phyloP scores from a whole-genome alignment of 2,329 filamentous ascomycete species.

The Trichoderma hamatum region DNA sequence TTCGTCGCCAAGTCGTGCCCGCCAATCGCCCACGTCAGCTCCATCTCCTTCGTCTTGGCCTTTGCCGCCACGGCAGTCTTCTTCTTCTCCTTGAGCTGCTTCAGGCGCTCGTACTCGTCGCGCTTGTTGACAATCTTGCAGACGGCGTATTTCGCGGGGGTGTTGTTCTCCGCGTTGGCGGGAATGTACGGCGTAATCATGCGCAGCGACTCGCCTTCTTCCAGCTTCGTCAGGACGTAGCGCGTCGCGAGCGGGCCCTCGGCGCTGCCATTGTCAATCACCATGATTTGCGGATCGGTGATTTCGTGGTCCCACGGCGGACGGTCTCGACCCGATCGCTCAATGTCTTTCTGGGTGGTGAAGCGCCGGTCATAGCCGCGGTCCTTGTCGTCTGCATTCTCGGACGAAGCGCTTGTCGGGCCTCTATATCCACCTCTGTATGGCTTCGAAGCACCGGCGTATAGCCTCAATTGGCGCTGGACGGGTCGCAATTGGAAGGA shows the following conservation, averaged over 20 bases:
- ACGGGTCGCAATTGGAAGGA: neutral
- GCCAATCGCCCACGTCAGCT: constrained; percentile 87
- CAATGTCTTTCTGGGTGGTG: constrained; percentile 41
- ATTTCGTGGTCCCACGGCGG: constrained; percentile 52
- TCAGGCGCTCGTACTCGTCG: constrained; percentile 49
- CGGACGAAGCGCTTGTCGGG: neutral
- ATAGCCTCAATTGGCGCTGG: constrained; percentile 14
- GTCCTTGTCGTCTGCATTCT: constrained; percentile 31
- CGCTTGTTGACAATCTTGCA: constrained; percentile 71
- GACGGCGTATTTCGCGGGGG: constrained; percentile 52
- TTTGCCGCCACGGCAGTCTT: constrained; percentile 47
- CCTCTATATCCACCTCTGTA: constrained; percentile 18
- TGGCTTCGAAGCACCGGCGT: neutral
- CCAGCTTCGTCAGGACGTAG: constrained; percentile 47
- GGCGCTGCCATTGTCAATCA: constrained; percentile 45
- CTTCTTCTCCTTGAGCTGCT: constrained; percentile 49
- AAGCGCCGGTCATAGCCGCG: constrained; percentile 40
- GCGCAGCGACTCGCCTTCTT: constrained; percentile 45
- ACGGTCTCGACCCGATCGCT: constrained; percentile 42
- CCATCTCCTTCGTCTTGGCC: constrained; percentile 70
- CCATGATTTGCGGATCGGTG: constrained; percentile 46
- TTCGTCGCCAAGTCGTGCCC: constrained; percentile 73
- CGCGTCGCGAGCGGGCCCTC: constrained; percentile 44
- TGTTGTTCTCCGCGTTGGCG: constrained; percentile 34
- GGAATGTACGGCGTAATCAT: constrained; percentile 46